Evolutionary conservation across 768 basidiomycete species (phyloP).

Genomic region (Mrakia hoshinonis): DNA sequence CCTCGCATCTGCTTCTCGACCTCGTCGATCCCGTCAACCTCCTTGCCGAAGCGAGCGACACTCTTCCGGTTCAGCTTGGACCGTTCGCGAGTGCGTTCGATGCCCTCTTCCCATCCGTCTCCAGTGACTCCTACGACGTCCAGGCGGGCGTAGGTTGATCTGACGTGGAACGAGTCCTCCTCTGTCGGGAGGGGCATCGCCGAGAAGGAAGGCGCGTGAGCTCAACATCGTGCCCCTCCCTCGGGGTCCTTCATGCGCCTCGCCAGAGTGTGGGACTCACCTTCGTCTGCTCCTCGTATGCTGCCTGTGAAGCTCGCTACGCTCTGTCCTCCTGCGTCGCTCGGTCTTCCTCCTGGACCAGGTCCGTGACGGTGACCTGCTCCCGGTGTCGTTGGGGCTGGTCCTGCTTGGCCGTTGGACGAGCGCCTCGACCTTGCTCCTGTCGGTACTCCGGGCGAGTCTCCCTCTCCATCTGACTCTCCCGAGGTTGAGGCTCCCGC

Average conservation of each 20-base stretch:
- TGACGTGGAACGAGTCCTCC: conserved; percentile 40
- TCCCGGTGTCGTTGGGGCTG: background rate
- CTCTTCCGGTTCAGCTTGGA: conserved; percentile 42
- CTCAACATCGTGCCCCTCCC: background rate
- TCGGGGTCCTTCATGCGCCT: background rate
- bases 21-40: conserved; percentile 54
- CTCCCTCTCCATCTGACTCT: background rate
- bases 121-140: conserved; percentile 83
- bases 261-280: background rate
- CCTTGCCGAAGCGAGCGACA: conserved; percentile 37
- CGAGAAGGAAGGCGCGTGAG: background rate
- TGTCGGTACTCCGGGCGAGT: background rate
- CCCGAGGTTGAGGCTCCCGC: background rate
- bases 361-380: too few relatives aligned
- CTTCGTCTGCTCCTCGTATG: background rate
- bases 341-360: background rate
- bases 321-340: conserved; percentile 6
- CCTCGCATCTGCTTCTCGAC: conserved; percentile 64
- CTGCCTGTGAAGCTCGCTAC: conserved; percentile 3
- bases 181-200: conserved; percentile 29
- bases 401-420: background rate
- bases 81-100: conserved; percentile 74
- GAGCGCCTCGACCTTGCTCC: background rate
- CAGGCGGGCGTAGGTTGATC: conserved; percentile 61
- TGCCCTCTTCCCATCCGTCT: conserved; percentile 87